phyloP scores from a whole-genome alignment of 441 rosid species.

The Erodium moschatum region DNA sequence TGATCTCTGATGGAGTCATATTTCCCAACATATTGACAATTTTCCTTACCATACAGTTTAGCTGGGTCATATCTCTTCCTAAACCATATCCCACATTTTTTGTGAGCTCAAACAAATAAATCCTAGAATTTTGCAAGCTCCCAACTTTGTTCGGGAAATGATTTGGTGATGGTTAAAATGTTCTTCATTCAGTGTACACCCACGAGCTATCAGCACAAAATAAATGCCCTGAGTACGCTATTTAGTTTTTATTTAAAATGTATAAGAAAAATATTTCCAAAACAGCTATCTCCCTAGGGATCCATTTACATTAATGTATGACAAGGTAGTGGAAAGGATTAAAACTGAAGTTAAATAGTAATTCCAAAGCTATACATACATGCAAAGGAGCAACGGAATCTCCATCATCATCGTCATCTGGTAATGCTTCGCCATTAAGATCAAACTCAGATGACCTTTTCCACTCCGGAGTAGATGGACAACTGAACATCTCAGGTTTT shows the following conservation, averaged over 20 bases:
- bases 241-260: background rate
- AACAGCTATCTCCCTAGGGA: background rate
- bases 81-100: background rate
- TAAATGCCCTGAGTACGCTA: background rate
- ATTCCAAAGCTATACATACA: slow-evolving; percentile 37
- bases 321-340: background rate
- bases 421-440: slow-evolving; percentile 95
- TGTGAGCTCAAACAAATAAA: background rate
- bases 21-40: background rate
- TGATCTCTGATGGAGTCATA: slow-evolving; percentile 4
- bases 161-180: background rate
- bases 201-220: background rate
- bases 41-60: background rate
- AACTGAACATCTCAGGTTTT: slow-evolving; percentile 60
- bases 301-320: background rate
- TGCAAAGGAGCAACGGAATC: slow-evolving; percentile 49
- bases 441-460: slow-evolving; percentile 87
- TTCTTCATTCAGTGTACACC: background rate
- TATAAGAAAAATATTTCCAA: background rate
- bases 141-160: background rate
- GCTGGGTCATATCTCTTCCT: background rate
- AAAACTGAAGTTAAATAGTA: slow-evolving; percentile 11
- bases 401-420: slow-evolving; percentile 80
- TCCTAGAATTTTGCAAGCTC: slow-evolving; percentile 2
- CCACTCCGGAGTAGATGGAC: slow-evolving; percentile 96